phyloP scores from a whole-genome alignment of 257 asterid genomes.

The Handroanthus guayacan region DNA sequence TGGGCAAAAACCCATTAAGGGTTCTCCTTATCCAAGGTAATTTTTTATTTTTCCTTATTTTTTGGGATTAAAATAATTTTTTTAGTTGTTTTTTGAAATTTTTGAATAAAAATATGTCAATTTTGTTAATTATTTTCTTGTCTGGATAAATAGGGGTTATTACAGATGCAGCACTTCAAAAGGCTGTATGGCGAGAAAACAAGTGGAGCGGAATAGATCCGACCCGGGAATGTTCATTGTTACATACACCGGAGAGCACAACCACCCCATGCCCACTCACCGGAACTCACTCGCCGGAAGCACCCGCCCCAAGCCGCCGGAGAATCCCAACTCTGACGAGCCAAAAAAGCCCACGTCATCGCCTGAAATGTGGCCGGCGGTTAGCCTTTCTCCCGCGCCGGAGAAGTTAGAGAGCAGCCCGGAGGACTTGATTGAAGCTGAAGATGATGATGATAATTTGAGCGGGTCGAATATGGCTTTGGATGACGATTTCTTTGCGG shows the following conservation, averaged over 20 bases:
- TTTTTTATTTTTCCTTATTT: neutral
- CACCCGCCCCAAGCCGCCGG: constrained; percentile 45
- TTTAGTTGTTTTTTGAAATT: no score
- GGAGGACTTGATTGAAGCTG: constrained; percentile 44
- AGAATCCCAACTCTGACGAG: constrained; percentile 30
- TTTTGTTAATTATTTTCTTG: neutral
- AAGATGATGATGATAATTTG: constrained; percentile 32
- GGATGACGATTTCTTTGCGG: constrained; percentile 55
- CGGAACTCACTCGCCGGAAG: constrained; percentile 68
- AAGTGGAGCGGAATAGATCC: constrained; percentile 67
- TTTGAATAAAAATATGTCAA: neutral
- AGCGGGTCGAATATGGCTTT: constrained; percentile 28
- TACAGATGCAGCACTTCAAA: constrained; percentile 68
- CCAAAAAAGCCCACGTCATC: constrained; percentile 41
- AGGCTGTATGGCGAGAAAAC: constrained; percentile 70
- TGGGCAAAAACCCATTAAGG: constrained; percentile 55
- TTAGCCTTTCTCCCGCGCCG: constrained; percentile 45
- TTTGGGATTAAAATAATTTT: neutral
- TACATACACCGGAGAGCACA: constrained; percentile 74
- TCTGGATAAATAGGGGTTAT: constrained; percentile 50
- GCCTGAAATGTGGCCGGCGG: constrained; percentile 49
- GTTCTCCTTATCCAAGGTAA: constrained; percentile 55
- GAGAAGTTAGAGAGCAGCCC: constrained; percentile 52
- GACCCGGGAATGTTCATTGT: constrained; percentile 65
- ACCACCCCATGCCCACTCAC: constrained; percentile 60